phyloP scores from a whole-genome alignment of 352 stramenopile species.

The Phytophthora syringae region DNA sequence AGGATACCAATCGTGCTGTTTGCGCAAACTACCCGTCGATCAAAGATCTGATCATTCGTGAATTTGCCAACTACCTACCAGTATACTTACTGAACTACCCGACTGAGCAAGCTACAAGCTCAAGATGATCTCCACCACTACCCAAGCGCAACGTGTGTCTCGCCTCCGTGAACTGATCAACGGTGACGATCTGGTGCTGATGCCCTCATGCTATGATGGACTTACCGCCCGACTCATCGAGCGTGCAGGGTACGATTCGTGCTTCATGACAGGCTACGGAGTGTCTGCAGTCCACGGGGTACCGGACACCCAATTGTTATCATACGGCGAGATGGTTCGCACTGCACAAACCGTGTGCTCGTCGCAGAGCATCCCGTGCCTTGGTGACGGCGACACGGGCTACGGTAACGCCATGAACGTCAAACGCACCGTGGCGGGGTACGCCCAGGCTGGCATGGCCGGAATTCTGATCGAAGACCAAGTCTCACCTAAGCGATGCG shows the following conservation, averaged over 20 bases:
- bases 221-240: conserved; percentile 90
- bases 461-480: conserved; percentile 96
- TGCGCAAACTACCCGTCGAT: neutral
- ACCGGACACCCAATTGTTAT: conserved; percentile 84
- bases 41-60: conserved; percentile 1
- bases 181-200: conserved; percentile 69
- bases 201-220: conserved; percentile 94
- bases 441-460: conserved; percentile 90
- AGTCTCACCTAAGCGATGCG: conserved; percentile 93
- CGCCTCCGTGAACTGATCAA: conserved; percentile 51
- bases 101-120: neutral
- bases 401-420: conserved; percentile 94
- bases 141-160: conserved; percentile 49
- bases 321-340: conserved; percentile 61
- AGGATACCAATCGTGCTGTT: too few relatives aligned
- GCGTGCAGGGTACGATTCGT: conserved; percentile 86
- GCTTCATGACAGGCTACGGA: conserved; percentile 95
- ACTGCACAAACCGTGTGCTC: conserved; percentile 47
- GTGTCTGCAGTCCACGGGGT: conserved; percentile 89
- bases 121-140: conserved; percentile 36
- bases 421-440: conserved; percentile 91
- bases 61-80: conserved; percentile 3
- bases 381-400: conserved; percentile 88
- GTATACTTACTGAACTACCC: too few relatives aligned
- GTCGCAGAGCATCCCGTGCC: conserved; percentile 50